Conservation (phyloP, 2,329 filamentous ascomycete genomes). For the Ciborinia camelliae region DNA sequence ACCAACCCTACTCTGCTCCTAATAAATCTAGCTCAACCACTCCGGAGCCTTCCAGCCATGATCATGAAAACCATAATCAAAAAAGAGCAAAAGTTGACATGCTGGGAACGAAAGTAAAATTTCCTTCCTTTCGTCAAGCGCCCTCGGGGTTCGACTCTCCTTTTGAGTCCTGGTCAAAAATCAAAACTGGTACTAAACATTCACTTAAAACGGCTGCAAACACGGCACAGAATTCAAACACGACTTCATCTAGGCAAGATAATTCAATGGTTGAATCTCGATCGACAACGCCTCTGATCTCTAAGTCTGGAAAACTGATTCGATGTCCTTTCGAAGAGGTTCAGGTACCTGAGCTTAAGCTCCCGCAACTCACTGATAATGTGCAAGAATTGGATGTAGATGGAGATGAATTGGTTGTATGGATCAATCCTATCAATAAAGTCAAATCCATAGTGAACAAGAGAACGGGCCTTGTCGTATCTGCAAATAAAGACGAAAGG, state of each 20-base stretch:
- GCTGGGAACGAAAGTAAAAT: constrained; percentile 28
- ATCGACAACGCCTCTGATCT: constrained; percentile 38
- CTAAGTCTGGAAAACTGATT: constrained; percentile 43
- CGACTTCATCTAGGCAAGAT: not conserved
- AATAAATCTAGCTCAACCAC: not conserved
- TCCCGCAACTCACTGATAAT: not conserved
- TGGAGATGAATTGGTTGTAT: constrained; percentile 44
- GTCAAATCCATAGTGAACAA: constrained; percentile 50
- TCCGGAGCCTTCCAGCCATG: not conserved
- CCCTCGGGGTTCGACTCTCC: constrained; percentile 31
- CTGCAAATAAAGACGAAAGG: constrained; percentile 27
- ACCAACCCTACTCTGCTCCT: not conserved
- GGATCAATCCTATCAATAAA: constrained; percentile 60
- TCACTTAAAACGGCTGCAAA: not conserved
- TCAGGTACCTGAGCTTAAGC: not conserved
- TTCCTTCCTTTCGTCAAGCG: constrained; percentile 29
- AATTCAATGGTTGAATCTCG: not conserved
- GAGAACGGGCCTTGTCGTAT: constrained; percentile 50
- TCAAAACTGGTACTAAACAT: constrained; percentile 37
- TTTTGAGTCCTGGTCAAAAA: constrained; percentile 40
- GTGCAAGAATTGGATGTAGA: constrained; percentile 30
- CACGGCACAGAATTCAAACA: not conserved
- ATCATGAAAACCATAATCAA: not conserved
- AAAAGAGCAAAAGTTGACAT: constrained; percentile 15
- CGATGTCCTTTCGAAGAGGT: constrained; percentile 46